Base-by-base conservation (phyloP, 331 rosid species). In the Rhamnella rubrinervis region DNA sequence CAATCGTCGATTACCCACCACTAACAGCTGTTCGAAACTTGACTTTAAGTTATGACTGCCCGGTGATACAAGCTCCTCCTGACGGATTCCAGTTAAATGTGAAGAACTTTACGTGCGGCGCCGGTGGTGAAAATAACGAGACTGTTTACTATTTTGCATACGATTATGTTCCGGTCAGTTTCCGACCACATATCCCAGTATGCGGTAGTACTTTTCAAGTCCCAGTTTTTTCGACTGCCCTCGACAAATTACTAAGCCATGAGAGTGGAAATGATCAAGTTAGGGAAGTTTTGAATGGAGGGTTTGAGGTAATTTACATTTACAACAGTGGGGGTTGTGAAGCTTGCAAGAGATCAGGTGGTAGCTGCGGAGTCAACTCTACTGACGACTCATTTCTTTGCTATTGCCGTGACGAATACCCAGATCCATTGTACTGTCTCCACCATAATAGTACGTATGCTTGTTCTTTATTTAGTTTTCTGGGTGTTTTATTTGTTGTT, bases 241-340 rank as follows among this genome's bases (percentile, higher is more conserved):
- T 23, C 20, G 59, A 55, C 1, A 44, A 14, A 44, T 8, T 14
- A 3, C 49, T 11, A 28, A 3, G 3, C 2, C 3, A 44, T 7
- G 49, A 9, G 12, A 44, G 1, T 44, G 49, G 49, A 44, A 1
- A 55, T 2, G 18, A 55, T 1, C 1, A 23, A 55, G 14, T 73
- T 19, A 38, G 31, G 35, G 75, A 58, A 41, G 81, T 76, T 19
- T 67, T 85, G 81, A 20, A 17, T 20, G 6, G 2, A n/a, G 86
- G 79, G 16, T 82, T 82, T 79, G 67, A 44, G 4, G 75, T 76
- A 2, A 1, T 12, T 4, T 67, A 26, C 0, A 7, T 11, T 28
- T 28, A 17, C 16, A 11, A 0, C 37, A 1, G 35, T 4, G 0
- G 16, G 7, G 1, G 2, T 2, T 57, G 62, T 23, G 12, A 28